These are phyloP conservation scores for Spathaspora hagerdaliae DNA, from an alignment of 805 yeast genomes.

Conservation along the genomic window DNA sequence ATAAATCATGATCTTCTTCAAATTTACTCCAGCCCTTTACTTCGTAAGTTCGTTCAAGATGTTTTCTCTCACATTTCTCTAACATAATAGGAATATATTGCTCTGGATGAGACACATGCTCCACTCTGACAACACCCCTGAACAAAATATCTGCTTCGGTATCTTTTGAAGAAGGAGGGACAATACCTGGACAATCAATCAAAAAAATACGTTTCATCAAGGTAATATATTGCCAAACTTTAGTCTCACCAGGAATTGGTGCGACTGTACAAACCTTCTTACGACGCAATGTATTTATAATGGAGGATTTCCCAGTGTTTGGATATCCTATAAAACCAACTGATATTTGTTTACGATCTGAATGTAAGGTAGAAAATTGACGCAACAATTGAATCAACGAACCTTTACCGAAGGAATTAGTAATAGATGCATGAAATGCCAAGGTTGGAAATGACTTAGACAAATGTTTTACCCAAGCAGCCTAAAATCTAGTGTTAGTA, in stretches of 20 bases:
- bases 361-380: slow-evolving; percentile 86
- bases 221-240: slow-evolving; percentile 98
- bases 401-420: slow-evolving; percentile 97
- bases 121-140: slow-evolving; percentile 98
- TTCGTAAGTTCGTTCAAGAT: slow-evolving; percentile 93
- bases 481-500: slow-evolving; percentile 49
- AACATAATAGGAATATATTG: slow-evolving; percentile 88
- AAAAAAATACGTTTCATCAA: slow-evolving; percentile 92
- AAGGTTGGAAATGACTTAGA: slow-evolving; percentile 90
- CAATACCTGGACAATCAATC: slow-evolving; percentile 98
- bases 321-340: slow-evolving; percentile 98
- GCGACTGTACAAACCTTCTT: slow-evolving; percentile 97
- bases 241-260: slow-evolving; percentile 98
- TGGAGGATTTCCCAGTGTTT: slow-evolving; percentile 95
- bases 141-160: slow-evolving; percentile 87
- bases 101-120: slow-evolving; percentile 92
- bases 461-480: slow-evolving; percentile 97
- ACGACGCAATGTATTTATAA: slow-evolving; percentile 86
- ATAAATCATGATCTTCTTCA: slow-evolving; percentile 44
- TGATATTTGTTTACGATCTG: slow-evolving; percentile 92
- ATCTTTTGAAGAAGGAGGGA: slow-evolving; percentile 90
- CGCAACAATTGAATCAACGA: slow-evolving; percentile 88
- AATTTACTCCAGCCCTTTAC: slow-evolving; percentile 76
- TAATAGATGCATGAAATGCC: slow-evolving; percentile 97
- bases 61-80: slow-evolving; percentile 80